Evolutionary conservation across 176 grass and related monocot genomes (phyloP), one percentile per base, ranked within the genome.

Genomic region (Panicum miliaceum): DNA sequence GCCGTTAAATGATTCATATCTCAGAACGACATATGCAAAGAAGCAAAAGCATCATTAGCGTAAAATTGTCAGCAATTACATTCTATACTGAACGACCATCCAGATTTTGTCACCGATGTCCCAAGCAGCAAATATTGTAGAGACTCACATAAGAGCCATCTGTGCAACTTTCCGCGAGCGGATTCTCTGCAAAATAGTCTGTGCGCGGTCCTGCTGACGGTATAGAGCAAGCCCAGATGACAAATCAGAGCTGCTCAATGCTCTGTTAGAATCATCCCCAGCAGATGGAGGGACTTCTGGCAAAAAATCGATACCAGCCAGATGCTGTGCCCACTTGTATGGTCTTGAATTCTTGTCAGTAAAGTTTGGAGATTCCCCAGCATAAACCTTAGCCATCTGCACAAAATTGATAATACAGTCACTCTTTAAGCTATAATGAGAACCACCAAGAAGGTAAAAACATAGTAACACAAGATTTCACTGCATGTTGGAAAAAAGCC

Each of bases 261-360:
- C 46, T 90, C 90, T 80, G 84, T 63, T 84, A 70, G 71, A 78
- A 85, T 62, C 79, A 58, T 89, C 82, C 37, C 80, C 79, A 52
- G 19, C 60, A 65, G 79, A 83, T 56, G 66, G 89, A 85, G 91
- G 93, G 43, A 87, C 69, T 81, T 99, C 93, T 19, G 96, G 91
- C 64, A 99, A 84, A 80, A 99, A 94, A 84, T 99, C 93, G 68
- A 99, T 92, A 46, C 96, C 96, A 92, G 89, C 85, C 61, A 99
- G 74, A 95, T 99, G 93, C 9, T 99, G 96, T 84, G 88, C 93
- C 96, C 96, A 99, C 38, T 99, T 99, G 88, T 96, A 99, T 76
- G 96, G 96, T 25, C 89, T 77, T 62, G 96, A 92, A 78, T 68
- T 88, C 80, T 84, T 99, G 66, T 96, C 91, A 67, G 48, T 90